Base-by-base conservation (phyloP, 306 rosid genomes). In the Crotalaria pallida region DNA sequence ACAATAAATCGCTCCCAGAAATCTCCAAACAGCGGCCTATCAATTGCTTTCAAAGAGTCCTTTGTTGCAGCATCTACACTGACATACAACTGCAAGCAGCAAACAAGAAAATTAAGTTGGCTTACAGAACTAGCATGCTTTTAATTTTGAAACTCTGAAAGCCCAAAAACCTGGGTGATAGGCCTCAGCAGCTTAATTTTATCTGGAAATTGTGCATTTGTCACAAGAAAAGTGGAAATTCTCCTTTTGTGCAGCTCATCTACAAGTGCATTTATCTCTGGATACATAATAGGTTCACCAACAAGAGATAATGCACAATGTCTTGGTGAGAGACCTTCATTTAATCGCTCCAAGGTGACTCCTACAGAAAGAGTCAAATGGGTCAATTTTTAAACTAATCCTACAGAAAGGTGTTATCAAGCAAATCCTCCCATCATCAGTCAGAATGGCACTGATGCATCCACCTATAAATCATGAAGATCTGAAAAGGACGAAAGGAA, bases 271-370 rank as follows among this genome's bases (percentile, higher is more conserved):
- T 94, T 91, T 58, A 94, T 94, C 88, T 91, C 96, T 10, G 99
- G 99, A 75, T 94, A 94, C 97, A 94, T 94, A 34, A 94, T 94
- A 17, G 97, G 99, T 79, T 94, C 99, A 44, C 99, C 99, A 77
- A 94, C 99, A 84, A 94, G 97, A 21, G 99, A 94, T 65, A 94
- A 77, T 65, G 99, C 99, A 84, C 99, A 94, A 83, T 94, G 99
- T 61, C 88, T 83, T 21, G 99, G 99, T 51, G 89, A 76, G 45
- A 94, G 84, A 72, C 99, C 99, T 83, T 94, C 97, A 48, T 59
- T 82, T 77, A 94, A 84, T 51, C 96, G 86, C 81, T 94, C 99
- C 88, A 74, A 72, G 61, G 92, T 85, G 71, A 94, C 99, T 34
- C 99, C 98, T 94, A 69, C 65, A 73, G 56, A 57, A 66, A 63